A percentile compares a stretch with the other conserved stretches of the same genome.
These are phyloP conservation scores for Boletus subcaerulescens DNA, from an alignment of 768 basidiomycete species.

Conservation along the genomic window DNA sequence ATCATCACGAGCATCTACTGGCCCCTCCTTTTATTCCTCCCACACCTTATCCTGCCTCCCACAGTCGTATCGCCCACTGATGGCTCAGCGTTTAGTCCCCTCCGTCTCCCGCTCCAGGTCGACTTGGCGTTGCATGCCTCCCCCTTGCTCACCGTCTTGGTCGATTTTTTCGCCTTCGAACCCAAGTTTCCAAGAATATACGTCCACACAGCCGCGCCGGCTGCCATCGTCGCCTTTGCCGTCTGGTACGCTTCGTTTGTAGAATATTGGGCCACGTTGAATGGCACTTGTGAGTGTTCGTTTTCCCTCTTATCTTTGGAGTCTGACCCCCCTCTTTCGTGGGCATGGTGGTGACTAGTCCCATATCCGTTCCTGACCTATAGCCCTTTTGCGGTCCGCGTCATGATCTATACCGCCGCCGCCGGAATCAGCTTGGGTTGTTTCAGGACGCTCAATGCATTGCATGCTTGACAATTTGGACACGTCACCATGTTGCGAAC, in stretches of 20 bases:
- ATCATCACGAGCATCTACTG: conserved; percentile 66
- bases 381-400: conserved; percentile 47
- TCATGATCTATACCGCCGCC: conserved; percentile 57
- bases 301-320: too few species aligned
- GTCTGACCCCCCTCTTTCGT: background rate
- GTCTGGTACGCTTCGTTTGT: conserved; percentile 61
- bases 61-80: too few species aligned
- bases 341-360: conserved; percentile 39
- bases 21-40: conserved; percentile 54
- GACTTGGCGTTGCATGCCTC: conserved; percentile 67
- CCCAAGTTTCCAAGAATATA: conserved; percentile 41
- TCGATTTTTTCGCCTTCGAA: conserved; percentile 71
- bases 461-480: conserved; percentile 39
- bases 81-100: too few species aligned
- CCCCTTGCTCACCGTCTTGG: conserved; percentile 54
- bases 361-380: conserved; percentile 82
- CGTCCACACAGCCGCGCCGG: conserved; percentile 15
- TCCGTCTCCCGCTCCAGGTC: conserved; percentile 45
- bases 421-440: conserved; percentile 51
- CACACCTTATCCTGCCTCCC: too few species aligned
- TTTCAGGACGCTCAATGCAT: conserved; percentile 56
- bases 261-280: conserved; percentile 62
- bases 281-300: conserved; percentile 54
- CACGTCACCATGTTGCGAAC: background rate
- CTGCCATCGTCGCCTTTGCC: conserved; percentile 23